Conservation (phyloP, 108 stramenopile genomes). For the Nitzschia sp. region DNA sequence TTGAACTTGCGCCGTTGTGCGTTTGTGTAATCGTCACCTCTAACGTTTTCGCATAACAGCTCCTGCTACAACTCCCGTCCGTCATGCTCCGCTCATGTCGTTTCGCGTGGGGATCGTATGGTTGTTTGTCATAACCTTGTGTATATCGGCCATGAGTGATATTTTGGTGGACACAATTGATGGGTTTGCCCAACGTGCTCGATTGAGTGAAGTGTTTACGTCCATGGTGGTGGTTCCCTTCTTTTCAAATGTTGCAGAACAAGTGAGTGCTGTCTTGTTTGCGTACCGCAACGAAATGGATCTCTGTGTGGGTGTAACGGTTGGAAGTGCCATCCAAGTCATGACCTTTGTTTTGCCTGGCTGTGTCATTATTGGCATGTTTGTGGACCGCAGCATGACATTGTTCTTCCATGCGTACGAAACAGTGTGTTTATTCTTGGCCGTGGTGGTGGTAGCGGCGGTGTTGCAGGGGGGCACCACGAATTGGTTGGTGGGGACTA, state of each 20-base stretch:
- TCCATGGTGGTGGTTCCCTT: slow-evolving; percentile 94
- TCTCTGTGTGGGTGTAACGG: slow-evolving; percentile 93
- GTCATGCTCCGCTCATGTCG: slow-evolving; percentile 49
- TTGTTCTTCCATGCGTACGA: slow-evolving; percentile 88
- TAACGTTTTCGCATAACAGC: neutral
- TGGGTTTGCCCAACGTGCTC: slow-evolving; percentile 77
- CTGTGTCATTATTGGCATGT: slow-evolving; percentile 89
- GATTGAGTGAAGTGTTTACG: slow-evolving; percentile 89
- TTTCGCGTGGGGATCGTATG: slow-evolving; percentile 82
- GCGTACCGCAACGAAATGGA: slow-evolving; percentile 97
- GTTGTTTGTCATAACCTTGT: slow-evolving; percentile 84
- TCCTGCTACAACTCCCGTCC: neutral
- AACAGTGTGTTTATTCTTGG: slow-evolving; percentile 78
- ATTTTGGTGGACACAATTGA: slow-evolving; percentile 94
- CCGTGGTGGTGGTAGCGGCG: slow-evolving; percentile 68
- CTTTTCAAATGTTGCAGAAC: slow-evolving; percentile 97
- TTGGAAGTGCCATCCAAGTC: slow-evolving; percentile 95
- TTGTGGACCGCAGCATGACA: slow-evolving; percentile 82
- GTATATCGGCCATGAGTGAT: slow-evolving; percentile 89
- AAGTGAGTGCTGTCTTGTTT: slow-evolving; percentile 91
- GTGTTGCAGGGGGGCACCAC: slow-evolving; percentile 85
- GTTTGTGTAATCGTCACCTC: neutral
- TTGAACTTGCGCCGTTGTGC: neutral
- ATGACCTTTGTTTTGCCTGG: slow-evolving; percentile 93
- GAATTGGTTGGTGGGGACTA: slow-evolving; percentile 81